Percentiles rank a stretch among this genome's conserved stretches.
Evolutionary conservation across 352 stramenopile species (phyloP).

Genomic region (Pythium angustatum): DNA sequence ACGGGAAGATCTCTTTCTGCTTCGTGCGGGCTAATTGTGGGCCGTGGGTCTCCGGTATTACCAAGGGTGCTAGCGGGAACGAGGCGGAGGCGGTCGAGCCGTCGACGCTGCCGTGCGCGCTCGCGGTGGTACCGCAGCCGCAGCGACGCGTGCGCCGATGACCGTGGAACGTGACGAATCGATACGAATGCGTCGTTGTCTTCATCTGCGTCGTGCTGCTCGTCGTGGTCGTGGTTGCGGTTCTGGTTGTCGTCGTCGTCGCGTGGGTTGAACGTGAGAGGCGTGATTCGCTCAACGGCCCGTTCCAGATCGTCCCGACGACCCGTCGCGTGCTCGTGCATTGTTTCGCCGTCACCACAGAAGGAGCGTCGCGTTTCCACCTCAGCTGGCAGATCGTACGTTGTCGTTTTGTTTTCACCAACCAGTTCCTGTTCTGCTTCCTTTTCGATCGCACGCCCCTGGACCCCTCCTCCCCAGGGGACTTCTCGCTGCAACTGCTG

Average conservation of each 20-base stretch:
- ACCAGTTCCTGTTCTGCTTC: background rate
- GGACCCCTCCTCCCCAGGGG: background rate
- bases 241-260: too few species aligned
- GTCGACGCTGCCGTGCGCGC: constrained; percentile 7
- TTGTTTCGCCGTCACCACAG: too few species aligned
- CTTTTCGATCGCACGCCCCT: too few species aligned
- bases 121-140: constrained; percentile 21
- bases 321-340: too few species aligned
- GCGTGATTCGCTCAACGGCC: too few species aligned
- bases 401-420: too few species aligned
- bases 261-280: too few species aligned
- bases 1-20: constrained; percentile 3
- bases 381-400: too few species aligned
- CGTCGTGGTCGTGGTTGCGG: background rate
- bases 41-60: background rate
- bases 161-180: background rate
- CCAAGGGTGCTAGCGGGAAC: background rate
- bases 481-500: background rate
- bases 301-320: too few species aligned
- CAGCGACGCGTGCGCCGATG: constrained; percentile 8
- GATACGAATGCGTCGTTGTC: background rate
- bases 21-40: constrained; percentile 1
- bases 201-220: background rate
- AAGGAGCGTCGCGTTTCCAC: too few species aligned
- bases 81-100: constrained; percentile 11